A percentile compares a stretch with the other conserved stretches of the same genome.
phyloP scores from a whole-genome alignment of 768 basidiomycete species.

The Serendipita sp. region DNA sequence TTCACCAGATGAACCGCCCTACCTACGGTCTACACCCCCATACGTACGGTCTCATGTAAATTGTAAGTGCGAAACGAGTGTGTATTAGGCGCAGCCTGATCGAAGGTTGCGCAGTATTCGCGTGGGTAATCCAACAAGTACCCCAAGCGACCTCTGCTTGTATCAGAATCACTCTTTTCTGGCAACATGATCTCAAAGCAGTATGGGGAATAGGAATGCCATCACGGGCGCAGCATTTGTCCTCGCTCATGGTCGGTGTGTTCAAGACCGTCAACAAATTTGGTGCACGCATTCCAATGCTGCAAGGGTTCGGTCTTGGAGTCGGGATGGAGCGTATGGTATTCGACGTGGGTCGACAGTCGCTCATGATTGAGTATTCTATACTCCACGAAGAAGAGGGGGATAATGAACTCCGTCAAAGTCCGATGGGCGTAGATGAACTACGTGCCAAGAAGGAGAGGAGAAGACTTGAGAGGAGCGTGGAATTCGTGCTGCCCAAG shows the following conservation, averaged over 20 bases:
- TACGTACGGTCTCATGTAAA: slow-evolving; percentile 79
- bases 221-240: slow-evolving; percentile 58
- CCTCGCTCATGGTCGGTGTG: slow-evolving; percentile 69
- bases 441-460: slow-evolving; percentile 49
- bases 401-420: slow-evolving; percentile 23
- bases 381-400: slow-evolving; percentile 60
- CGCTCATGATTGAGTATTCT: slow-evolving; percentile 68
- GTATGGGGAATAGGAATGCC: slow-evolving; percentile 67
- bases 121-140: slow-evolving; percentile 75
- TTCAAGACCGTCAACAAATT: slow-evolving; percentile 68
- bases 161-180: slow-evolving; percentile 78
- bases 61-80: slow-evolving; percentile 30
- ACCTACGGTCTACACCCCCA: slow-evolving; percentile 80
- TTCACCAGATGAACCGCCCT: slow-evolving; percentile 78
- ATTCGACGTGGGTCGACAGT: slow-evolving; percentile 71
- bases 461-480: slow-evolving; percentile 51
- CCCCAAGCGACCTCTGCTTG: slow-evolving; percentile 19
- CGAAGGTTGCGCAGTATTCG: slow-evolving; percentile 40
- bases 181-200: slow-evolving; percentile 85
- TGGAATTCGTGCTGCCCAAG: slow-evolving; percentile 68
- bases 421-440: slow-evolving; percentile 40
- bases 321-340: slow-evolving; percentile 63
- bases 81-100: not conserved
- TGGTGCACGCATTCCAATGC: slow-evolving; percentile 55
- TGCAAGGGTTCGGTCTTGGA: slow-evolving; percentile 66